Evolutionary conservation across 2,329 filamentous ascomycete species (phyloP).

Genomic region (Aureobasidium pullulans): DNA sequence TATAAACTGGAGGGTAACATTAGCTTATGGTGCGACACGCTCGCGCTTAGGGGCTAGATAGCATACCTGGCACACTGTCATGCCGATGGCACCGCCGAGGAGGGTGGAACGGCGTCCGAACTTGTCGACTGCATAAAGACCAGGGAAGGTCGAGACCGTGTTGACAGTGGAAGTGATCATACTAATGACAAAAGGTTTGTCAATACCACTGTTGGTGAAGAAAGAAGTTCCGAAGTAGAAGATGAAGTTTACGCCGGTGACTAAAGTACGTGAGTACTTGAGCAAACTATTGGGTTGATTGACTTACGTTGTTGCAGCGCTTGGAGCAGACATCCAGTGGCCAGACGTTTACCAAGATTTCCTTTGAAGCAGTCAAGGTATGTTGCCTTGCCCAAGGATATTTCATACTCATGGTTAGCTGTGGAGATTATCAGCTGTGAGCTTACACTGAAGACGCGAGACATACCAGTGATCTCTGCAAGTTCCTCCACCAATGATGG

Average conservation of each 20-base stretch:
- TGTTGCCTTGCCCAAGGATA: constrained; percentile 50
- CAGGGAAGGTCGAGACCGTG: constrained; percentile 66
- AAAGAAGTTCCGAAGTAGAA: constrained; percentile 72
- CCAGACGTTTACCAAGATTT: constrained; percentile 58
- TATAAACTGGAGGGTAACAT: constrained; percentile 37
- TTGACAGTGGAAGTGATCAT: constrained; percentile 75
- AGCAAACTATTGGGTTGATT: too few relatives aligned
- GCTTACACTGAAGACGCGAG: too few relatives aligned
- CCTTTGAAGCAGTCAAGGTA: constrained; percentile 58
- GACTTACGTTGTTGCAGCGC: constrained; percentile 59
- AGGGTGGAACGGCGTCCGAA: constrained; percentile 70
- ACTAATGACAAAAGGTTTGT: constrained; percentile 25
- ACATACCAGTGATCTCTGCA: constrained; percentile 58
- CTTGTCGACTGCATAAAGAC: constrained; percentile 59
- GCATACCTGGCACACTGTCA: constrained; percentile 38
- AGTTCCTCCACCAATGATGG: constrained; percentile 56
- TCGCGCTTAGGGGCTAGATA: too few relatives aligned
- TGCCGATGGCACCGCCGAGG: constrained; percentile 66
- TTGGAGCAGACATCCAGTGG: constrained; percentile 67
- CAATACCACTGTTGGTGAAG: constrained; percentile 41
- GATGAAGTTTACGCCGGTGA: constrained; percentile 54
- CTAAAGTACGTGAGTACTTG: too few relatives aligned
- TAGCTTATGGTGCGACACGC: too few relatives aligned
- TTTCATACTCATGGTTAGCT: constrained; percentile 82
- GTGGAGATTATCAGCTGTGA: too few relatives aligned